Conservation (phyloP, 164 flowering plant species). For the Piper longum region DNA sequence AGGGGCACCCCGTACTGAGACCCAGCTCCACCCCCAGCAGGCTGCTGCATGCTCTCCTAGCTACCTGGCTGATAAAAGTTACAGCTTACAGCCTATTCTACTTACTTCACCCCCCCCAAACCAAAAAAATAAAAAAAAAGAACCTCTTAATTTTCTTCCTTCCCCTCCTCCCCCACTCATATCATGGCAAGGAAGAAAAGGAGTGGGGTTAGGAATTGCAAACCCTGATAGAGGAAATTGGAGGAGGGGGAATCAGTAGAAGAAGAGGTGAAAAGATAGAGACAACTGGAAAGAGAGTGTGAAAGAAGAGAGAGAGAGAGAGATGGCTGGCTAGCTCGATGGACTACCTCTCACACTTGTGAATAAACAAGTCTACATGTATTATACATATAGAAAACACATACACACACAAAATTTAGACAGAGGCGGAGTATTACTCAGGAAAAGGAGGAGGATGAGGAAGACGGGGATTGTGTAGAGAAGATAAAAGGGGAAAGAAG, state of each 20-base stretch:
- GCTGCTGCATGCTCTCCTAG: slow-evolving; percentile 21
- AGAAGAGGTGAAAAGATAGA: slow-evolving; percentile 11
- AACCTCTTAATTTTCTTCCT: neutral
- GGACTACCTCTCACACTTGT: no score
- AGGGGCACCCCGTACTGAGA: slow-evolving; percentile 27
- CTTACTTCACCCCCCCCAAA: no score
- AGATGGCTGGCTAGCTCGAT: neutral
- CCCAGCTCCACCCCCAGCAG: slow-evolving; percentile 15
- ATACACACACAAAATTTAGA: no score
- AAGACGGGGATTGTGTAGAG: neutral
- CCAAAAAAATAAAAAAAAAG: no score
- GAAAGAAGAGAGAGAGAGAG: slow-evolving; percentile 8
- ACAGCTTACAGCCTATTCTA: no score
- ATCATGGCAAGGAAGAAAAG: slow-evolving; percentile 6
- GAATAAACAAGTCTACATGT: no score
- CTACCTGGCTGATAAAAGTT: no score
- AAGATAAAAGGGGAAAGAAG: slow-evolving; percentile 1
- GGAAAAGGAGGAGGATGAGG: no score
- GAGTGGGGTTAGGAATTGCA: slow-evolving; percentile 6
- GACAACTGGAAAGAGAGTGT: slow-evolving; percentile 34
- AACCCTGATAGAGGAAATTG: slow-evolving; percentile 1
- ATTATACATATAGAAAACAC: no score
- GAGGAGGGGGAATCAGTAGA: slow-evolving; percentile 8
- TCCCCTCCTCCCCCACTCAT: slow-evolving; percentile 1
- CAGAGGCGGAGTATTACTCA: no score